These are phyloP conservation scores for Gnetum montanum DNA, from an alignment of 75 land plant species.

Conservation along the genomic window DNA sequence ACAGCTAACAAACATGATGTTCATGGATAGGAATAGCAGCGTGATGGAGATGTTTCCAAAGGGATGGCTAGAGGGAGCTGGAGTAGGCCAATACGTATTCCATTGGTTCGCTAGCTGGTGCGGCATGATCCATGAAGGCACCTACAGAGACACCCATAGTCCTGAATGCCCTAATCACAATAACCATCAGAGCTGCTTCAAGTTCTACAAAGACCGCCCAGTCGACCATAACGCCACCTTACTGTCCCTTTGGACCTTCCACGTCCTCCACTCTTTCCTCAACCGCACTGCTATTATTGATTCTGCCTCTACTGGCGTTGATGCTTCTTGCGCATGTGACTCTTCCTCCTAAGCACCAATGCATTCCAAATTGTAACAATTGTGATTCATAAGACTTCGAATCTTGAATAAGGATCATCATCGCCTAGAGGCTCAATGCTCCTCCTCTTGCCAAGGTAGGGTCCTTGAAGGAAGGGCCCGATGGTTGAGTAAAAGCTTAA, in stretches of 20 bases:
- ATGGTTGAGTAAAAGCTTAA: no score
- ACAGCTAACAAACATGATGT: conserved; percentile 71
- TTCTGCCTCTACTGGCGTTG: no score
- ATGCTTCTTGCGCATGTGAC: no score
- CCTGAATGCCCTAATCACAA: conserved; percentile 41
- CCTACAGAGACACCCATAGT: conserved; percentile 60
- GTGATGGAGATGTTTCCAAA: conserved; percentile 87
- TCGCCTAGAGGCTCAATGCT: no score
- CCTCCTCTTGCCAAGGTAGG: no score
- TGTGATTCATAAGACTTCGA: no score
- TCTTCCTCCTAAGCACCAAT: no score
- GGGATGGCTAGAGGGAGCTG: conserved; percentile 73
- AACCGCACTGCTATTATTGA: neutral
- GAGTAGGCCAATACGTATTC: conserved; percentile 59
- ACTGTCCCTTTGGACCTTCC: conserved; percentile 20
- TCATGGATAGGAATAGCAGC: conserved; percentile 57
- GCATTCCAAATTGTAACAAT: no score
- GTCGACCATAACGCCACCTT: conserved; percentile 35
- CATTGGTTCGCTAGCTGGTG: conserved; percentile 58
- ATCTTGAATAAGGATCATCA: no score
- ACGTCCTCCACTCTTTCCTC: conserved; percentile 8
- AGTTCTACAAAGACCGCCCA: conserved; percentile 27
- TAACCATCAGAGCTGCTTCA: conserved; percentile 18
- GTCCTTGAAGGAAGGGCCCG: no score
- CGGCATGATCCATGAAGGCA: conserved; percentile 53